Base-by-base conservation (phyloP, 192 early-diverging fungal genomes). In the Chytriomyces confervae region DNA sequence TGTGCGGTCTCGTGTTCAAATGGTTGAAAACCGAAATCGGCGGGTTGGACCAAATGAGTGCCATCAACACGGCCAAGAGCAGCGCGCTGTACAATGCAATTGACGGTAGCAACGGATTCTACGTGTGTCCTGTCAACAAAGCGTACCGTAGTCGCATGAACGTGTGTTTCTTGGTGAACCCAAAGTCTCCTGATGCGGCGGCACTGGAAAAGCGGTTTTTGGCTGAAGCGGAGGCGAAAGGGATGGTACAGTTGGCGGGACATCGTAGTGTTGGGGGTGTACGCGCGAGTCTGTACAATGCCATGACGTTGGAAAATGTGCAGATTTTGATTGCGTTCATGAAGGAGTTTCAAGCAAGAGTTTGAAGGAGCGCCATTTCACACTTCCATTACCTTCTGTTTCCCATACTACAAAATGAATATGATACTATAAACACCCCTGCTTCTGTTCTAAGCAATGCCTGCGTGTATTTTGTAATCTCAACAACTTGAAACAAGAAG, bases 201-300 rank as follows among this genome's bases (percentile, higher is more conserved):
- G 94, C 87, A 51, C 88, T 98, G 36, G 96, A 98, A 82, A 82
- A 84, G 23, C 79, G 86, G 67, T 99, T 99, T 77, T 80, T 97
- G 18, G 86, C 89, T 60, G 92, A 91, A 23, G 95, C 96, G 0
- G 93, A 94, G 80, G 86, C 83, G 50, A 84, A 78, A 60, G 89
- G 91, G 18, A 92, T 98, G 92, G 80, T 93, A 65, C 96, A 97
- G 81, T 86, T 99, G 77, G 94, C 95, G 69, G 98, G 98, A 27
- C 98, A 99, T 86, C 93, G 97, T 72, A 93, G 91, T 46, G 92
- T 96, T 6, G 97, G 96, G 71, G 98, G 98, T 16, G 93, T 98
- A 69, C 85, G 98, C 45, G 92, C 94, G 20, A 94, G 92, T 66
- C 90, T 99, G 75, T 72, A 99, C 82, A 99, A 99, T 79, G 95